These are phyloP conservation scores for Calonectria pauciramosa DNA, from an alignment of 2,329 filamentous ascomycete genomes.

Conservation along the genomic window DNA sequence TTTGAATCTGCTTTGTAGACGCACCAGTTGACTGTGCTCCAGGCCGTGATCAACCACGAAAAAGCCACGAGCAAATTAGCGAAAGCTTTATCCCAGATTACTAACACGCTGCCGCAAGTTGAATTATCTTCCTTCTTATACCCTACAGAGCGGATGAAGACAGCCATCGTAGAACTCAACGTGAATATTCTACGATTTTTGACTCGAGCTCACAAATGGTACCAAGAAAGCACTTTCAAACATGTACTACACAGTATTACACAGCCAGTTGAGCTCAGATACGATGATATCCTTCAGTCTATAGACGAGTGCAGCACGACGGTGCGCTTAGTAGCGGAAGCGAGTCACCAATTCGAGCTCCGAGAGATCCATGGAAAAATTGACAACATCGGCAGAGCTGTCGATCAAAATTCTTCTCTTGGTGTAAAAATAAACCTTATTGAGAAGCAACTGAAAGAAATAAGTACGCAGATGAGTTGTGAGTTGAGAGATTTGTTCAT, in stretches of 20 bases:
- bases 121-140: neutral
- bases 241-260: neutral
- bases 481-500: neutral
- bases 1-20: neutral
- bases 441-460: neutral
- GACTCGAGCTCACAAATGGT: constrained; percentile 6
- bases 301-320: neutral
- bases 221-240: neutral
- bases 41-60: neutral
- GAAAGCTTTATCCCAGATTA: neutral
- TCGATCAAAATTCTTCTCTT: neutral
- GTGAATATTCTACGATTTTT: neutral
- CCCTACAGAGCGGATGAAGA: neutral
- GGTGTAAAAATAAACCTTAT: neutral
- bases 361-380: constrained; percentile 3
- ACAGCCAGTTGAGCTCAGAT: neutral
- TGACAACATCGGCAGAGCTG: neutral
- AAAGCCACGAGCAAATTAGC: neutral
- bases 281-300: constrained; percentile 1
- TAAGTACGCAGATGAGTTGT: neutral
- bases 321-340: neutral
- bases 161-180: neutral
- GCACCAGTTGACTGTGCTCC: neutral
- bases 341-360: neutral
- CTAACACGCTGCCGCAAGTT: neutral